Evolutionary conservation across 257 asterid species (phyloP).

Genomic region (Solanum peruvianum): DNA sequence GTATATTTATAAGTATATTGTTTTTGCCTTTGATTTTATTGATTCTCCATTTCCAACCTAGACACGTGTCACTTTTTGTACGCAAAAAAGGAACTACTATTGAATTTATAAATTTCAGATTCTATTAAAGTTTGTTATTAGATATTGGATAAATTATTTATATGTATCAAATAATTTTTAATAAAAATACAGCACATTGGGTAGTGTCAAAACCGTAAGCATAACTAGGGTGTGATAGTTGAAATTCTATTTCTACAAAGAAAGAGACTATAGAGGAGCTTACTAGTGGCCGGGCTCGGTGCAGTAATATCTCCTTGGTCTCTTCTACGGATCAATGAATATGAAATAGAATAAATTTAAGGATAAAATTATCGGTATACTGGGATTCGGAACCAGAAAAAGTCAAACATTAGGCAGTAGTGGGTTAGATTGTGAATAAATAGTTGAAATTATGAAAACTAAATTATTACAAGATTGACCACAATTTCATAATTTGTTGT

Average conservation of each 20-base stretch:
- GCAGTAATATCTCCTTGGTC: too few species aligned
- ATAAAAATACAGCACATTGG: background rate
- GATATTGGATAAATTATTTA: too few species aligned
- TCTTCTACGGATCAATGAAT: too few species aligned
- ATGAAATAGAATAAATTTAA: too few species aligned
- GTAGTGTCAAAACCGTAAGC: background rate
- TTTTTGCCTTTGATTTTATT: background rate
- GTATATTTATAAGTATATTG: background rate
- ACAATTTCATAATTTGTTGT: background rate
- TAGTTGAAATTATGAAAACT: background rate
- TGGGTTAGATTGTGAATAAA: background rate
- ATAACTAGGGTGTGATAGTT: too few species aligned
- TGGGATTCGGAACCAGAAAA: too few species aligned
- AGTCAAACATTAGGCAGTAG: background rate
- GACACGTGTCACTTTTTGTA: background rate
- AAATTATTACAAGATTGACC: background rate
- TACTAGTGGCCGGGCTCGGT: too few species aligned
- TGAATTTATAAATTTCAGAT: background rate
- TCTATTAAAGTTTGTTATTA: background rate
- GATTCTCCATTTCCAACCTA: background rate
- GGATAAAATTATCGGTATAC: too few species aligned
- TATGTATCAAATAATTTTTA: background rate
- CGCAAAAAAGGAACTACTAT: background rate
- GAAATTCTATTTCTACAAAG: too few species aligned
- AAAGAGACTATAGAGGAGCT: too few species aligned